phyloP scores from a whole-genome alignment of 2,329 filamentous ascomycete species.

The Pseudogymnoascus verrucosus region DNA sequence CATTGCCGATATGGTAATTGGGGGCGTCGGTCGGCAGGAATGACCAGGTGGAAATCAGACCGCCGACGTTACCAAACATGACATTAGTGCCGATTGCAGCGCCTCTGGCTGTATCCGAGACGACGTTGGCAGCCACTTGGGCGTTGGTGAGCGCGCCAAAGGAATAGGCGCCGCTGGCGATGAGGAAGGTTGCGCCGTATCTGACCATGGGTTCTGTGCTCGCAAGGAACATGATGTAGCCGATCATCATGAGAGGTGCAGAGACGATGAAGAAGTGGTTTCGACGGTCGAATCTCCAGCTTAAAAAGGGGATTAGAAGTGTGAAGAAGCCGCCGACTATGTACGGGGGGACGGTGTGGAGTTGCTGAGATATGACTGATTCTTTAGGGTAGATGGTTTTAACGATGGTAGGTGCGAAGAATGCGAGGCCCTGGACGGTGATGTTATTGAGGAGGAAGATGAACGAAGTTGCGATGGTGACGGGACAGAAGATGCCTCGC shows the following conservation, averaged over 20 bases:
- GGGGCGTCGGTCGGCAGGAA: conserved; percentile 57
- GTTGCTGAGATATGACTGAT: conserved; percentile 54
- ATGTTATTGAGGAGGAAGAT: conserved; percentile 41
- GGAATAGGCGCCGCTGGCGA: conserved; percentile 55
- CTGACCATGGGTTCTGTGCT: conserved; percentile 43
- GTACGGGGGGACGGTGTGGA: conserved; percentile 64
- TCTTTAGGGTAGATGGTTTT: conserved; percentile 55
- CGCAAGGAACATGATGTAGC: conserved; percentile 64
- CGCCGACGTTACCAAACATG: conserved; percentile 68
- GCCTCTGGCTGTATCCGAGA: conserved; percentile 61
- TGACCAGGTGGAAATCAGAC: conserved; percentile 56
- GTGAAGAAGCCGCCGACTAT: conserved; percentile 61
- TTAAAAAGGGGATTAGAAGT: conserved; percentile 51
- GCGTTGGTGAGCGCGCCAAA: conserved; percentile 60
- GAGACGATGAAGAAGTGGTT: conserved; percentile 52
- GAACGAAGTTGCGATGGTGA: conserved; percentile 47
- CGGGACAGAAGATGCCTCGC: conserved; percentile 55
- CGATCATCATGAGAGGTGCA: conserved; percentile 57
- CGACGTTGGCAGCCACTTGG: conserved; percentile 60
- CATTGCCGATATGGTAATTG: conserved; percentile 63
- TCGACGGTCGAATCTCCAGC: conserved; percentile 52
- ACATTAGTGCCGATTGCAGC: conserved; percentile 59
- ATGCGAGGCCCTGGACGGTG: conserved; percentile 60
- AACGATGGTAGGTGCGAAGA: conserved; percentile 60
- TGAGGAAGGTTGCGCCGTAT: conserved; percentile 64